A percentile compares a stretch with the other conserved stretches of the same genome.
These are phyloP conservation scores for Stagonosporopsis tanaceti DNA, from an alignment of 2,329 filamentous ascomycete genomes.

Conservation along the genomic window DNA sequence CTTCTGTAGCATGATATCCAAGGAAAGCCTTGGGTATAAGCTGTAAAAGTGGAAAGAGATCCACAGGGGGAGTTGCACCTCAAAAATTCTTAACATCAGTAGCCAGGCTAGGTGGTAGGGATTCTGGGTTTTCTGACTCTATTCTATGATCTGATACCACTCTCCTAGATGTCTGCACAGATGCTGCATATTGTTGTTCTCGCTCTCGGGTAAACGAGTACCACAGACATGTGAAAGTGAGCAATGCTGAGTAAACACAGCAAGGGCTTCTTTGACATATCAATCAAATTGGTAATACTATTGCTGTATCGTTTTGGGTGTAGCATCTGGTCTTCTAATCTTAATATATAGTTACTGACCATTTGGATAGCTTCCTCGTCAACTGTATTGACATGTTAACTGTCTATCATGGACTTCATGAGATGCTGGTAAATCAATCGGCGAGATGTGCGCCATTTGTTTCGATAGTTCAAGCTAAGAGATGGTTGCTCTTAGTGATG, in stretches of 20 bases:
- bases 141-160: constrained; percentile 49
- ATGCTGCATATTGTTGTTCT: constrained; percentile 43
- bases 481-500: constrained; percentile 57
- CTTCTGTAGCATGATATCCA: constrained; percentile 23
- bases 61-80: constrained; percentile 59
- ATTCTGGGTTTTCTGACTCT: background rate
- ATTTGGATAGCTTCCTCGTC: constrained; percentile 61
- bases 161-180: constrained; percentile 53
- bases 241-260: background rate
- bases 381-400: constrained; percentile 52
- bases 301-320: constrained; percentile 60
- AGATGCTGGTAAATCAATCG: constrained; percentile 53
- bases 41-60: constrained; percentile 43
- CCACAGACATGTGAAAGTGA: constrained; percentile 17
- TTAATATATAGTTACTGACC: constrained; percentile 53
- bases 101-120: background rate
- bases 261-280: background rate
- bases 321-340: constrained; percentile 55
- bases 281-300: constrained; percentile 34
- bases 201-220: constrained; percentile 18
- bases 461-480: constrained; percentile 57
- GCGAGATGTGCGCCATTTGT: constrained; percentile 56
- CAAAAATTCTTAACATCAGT: constrained; percentile 39
- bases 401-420: constrained; percentile 56
- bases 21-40: constrained; percentile 46